Evolutionary conservation across 169 alveolate genomes (phyloP).

Genomic region (Eimeria zaria): DNA sequence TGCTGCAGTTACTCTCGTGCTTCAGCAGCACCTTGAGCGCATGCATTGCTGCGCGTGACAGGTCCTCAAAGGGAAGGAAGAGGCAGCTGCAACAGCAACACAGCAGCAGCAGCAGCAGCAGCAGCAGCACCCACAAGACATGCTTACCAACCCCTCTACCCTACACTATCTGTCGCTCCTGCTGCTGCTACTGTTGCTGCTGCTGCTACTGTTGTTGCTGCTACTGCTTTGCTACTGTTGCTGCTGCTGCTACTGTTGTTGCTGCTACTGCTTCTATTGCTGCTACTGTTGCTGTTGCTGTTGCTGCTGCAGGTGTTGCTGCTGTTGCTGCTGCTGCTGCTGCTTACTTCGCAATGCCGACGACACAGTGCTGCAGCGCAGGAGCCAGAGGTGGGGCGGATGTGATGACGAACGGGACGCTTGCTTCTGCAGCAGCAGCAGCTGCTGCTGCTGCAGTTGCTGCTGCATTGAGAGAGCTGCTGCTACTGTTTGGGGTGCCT

Average conservation of each 20-base stretch:
- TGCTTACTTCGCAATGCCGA: conserved; percentile 56
- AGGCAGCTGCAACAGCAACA: conserved; percentile 50
- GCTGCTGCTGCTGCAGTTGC: background rate
- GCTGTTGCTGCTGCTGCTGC: conserved; percentile 38
- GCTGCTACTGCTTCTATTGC: background rate
- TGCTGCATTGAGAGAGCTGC: background rate
- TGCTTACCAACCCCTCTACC: too few relatives aligned
- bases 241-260: too few relatives aligned
- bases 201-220: too few relatives aligned
- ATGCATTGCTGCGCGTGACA: conserved; percentile 70
- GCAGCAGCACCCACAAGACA: background rate
- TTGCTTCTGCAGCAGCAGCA: conserved; percentile 19
- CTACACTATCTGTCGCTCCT: too few relatives aligned
- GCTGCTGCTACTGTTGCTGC: too few relatives aligned
- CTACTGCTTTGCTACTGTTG: too few relatives aligned
- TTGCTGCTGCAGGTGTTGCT: conserved; percentile 36
- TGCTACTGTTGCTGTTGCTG: conserved; percentile 4
- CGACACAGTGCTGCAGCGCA: conserved; percentile 80
- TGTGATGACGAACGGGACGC: conserved; percentile 30
- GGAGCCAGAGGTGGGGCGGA: conserved; percentile 23
- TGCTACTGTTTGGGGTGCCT: conserved; percentile 47
- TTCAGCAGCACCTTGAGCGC: conserved; percentile 65
- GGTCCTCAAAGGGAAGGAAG: conserved; percentile 31
- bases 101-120: background rate
- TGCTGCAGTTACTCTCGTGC: conserved; percentile 16